These are phyloP conservation scores for Chimonanthus salicifolius DNA, from an alignment of 164 flowering plant species.

Conservation along the genomic window DNA sequence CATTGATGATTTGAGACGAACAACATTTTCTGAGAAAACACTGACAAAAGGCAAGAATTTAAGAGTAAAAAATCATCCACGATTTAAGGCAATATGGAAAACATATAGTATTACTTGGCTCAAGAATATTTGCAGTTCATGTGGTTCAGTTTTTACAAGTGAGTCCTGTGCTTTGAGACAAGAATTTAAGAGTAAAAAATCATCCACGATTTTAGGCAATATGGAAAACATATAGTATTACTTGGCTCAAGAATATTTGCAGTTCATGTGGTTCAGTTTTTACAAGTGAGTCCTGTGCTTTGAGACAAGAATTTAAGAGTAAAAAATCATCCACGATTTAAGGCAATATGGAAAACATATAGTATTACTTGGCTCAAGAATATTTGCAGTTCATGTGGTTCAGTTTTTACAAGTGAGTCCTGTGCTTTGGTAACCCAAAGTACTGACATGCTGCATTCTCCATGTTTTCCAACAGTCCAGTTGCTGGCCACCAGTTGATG, in stretches of 20 bases:
- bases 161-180: not conserved
- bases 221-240: not conserved
- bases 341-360: not conserved
- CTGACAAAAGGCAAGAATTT: slow-evolving; percentile 25
- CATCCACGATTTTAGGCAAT: not conserved
- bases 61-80: not conserved
- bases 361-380: not conserved
- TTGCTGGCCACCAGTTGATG: not conserved
- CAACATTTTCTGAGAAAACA: slow-evolving; percentile 74
- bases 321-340: not conserved
- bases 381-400: not conserved
- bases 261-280: not conserved
- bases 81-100: not conserved
- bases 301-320: not conserved
- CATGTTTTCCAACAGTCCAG: not conserved
- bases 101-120: not conserved
- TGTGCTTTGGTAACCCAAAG: not conserved
- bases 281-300: not conserved
- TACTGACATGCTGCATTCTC: not conserved
- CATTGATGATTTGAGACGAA: slow-evolving; percentile 45
- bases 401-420: not conserved
- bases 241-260: not conserved
- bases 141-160: not conserved
- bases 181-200: not conserved
- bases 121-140: not conserved